Evolutionary conservation across 2,329 filamentous ascomycete species (phyloP).

Genomic region (Aspergillus tamarii): DNA sequence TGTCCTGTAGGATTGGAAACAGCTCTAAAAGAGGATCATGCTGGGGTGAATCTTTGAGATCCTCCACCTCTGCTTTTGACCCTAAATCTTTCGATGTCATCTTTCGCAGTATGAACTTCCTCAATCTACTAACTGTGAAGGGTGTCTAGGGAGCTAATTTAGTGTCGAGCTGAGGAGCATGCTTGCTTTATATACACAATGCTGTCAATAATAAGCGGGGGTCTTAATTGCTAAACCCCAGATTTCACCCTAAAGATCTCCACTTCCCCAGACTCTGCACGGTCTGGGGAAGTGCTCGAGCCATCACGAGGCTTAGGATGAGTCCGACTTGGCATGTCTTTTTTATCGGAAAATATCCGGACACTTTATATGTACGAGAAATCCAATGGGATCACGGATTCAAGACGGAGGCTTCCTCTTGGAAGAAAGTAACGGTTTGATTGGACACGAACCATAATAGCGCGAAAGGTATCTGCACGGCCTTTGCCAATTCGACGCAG

Average conservation of each 20-base stretch:
- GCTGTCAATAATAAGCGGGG: not conserved
- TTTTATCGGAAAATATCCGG: not conserved
- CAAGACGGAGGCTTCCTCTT: not conserved
- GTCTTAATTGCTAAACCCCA: not conserved
- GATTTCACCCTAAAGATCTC: not conserved
- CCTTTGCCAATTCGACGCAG: not conserved
- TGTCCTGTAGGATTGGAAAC: constrained; percentile 13
- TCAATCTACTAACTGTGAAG: not conserved
- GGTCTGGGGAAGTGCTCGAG: not conserved
- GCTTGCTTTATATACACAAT: not conserved
- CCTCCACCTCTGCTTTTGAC: not conserved
- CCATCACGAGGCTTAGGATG: not conserved
- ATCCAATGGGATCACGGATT: not conserved
- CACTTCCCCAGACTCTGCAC: not conserved
- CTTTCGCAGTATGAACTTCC: not conserved
- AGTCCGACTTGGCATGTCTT: not conserved
- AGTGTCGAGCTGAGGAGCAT: not conserved
- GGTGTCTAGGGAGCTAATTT: not conserved
- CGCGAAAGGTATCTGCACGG: not conserved
- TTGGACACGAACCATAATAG: not conserved
- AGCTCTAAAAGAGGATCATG: not conserved
- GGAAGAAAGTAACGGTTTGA: not conserved
- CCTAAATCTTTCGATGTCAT: not conserved
- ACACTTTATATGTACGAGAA: not conserved
- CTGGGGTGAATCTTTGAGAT: not conserved